Percentiles rank a stretch among this genome's conserved stretches.
Evolutionary conservation across 2,329 filamentous ascomycete genomes (phyloP).

Genomic region (Diaporthe australafricana): DNA sequence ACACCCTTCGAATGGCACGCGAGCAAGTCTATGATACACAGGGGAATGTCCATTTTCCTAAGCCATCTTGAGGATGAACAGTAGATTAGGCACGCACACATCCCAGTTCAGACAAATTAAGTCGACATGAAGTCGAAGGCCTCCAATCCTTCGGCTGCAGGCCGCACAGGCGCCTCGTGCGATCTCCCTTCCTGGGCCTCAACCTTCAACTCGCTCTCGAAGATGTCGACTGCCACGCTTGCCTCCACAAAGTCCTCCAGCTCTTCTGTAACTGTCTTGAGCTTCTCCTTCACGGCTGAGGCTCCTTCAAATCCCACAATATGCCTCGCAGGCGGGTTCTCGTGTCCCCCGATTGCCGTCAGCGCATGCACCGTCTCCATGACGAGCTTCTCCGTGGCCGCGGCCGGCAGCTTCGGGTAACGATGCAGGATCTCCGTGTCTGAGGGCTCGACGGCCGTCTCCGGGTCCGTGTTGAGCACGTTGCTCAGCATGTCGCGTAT

Average conservation of each 20-base stretch:
- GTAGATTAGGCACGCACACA: neutral
- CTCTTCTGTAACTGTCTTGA: slow-evolving; percentile 96
- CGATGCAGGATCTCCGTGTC: slow-evolving; percentile 67
- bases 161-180: slow-evolving; percentile 40
- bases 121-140: slow-evolving; percentile 27
- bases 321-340: slow-evolving; percentile 93
- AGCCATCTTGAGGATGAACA: neutral
- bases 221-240: slow-evolving; percentile 85
- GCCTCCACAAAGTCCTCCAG: slow-evolving; percentile 95
- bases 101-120: neutral
- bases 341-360: slow-evolving; percentile 91
- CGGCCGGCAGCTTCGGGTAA: slow-evolving; percentile 78
- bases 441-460: slow-evolving; percentile 58
- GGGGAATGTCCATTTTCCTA: neutral
- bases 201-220: slow-evolving; percentile 65
- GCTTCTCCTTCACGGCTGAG: slow-evolving; percentile 90
- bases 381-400: slow-evolving; percentile 79
- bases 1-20: neutral
- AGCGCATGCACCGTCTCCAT: slow-evolving; percentile 92
- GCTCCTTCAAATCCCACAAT: slow-evolving; percentile 94
- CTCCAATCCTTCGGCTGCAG: slow-evolving; percentile 19
- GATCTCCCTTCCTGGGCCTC: slow-evolving; percentile 60
- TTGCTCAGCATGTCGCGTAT: slow-evolving; percentile 86
- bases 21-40: neutral
- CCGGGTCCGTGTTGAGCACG: slow-evolving; percentile 81